Evolutionary conservation across 129 eudicot species (phyloP), one percentile per base, ranked within the genome.

Genomic region (Arctium lappa): DNA sequence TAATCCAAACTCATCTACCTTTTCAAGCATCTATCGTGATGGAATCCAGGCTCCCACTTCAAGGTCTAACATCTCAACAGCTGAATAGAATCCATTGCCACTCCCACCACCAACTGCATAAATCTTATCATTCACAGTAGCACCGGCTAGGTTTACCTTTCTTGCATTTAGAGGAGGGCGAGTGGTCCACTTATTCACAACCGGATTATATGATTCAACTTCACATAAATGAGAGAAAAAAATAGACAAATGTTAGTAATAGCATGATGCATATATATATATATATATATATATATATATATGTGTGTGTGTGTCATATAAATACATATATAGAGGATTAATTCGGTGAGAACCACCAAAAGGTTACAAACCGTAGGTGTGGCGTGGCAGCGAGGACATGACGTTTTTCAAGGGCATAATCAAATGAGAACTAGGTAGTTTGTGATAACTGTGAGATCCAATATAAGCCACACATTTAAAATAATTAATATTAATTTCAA

Each of bases 51-150:
- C 80, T 72, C 98, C 97, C 70, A 88, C 85, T 78, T 89, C 73
- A 27, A 85, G 78, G 72, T 94, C 98, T 16, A 87, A 87, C 98
- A 94, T 92, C 87, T 94, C 97, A 68, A 90, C 93, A 18, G 84
- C 83, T 8, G 97, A 92, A 80, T 86, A 92, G 78, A 84, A 78
- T 16, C 83, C 91, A 78, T 70, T 18, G 16, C 87, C 95, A 80
- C 89, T 81, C 75, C 97, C 98, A 73, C 98, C 98, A 60, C 97
- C 98, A 75, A 92, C 68, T 12, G 97, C 95, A 80, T 86, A 94
- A 11, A 94, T 85, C 88, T 92, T 92, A 74, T 83, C 83, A 69
- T 92, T 76, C 72, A 90, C 80, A 69, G 91, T 83, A 56, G 93
- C 93, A 32, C 92, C 92, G 78, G 93, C 98, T 82, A 94, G 84